A percentile compares a stretch with the other conserved stretches of the same genome.
Evolutionary conservation across 163 green algal genomes (phyloP).

Genomic region (Coccomyxa subellipsoidea): DNA sequence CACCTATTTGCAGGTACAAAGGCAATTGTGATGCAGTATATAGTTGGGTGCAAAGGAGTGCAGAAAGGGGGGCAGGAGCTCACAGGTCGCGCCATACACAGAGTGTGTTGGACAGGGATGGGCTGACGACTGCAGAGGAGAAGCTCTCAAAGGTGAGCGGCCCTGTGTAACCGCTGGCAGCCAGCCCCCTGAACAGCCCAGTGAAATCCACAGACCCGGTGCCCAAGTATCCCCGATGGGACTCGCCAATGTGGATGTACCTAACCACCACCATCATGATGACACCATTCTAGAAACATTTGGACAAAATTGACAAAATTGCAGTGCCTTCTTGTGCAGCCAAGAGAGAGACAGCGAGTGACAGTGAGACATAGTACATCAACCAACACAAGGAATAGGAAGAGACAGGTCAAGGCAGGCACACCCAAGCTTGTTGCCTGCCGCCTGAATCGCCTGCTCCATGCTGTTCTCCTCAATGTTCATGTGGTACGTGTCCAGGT

Average conservation of each 20-base stretch:
- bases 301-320: no score
- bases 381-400: no score
- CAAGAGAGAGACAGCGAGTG: no score
- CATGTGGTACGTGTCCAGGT: constrained; percentile 65
- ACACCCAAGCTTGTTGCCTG: constrained; percentile 35
- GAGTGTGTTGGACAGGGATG: constrained; percentile 43
- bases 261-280: constrained; percentile 10
- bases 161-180: constrained; percentile 30
- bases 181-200: constrained; percentile 38
- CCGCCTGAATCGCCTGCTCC: constrained; percentile 33
- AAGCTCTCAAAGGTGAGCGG: constrained; percentile 62
- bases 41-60: no score
- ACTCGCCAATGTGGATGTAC: constrained; percentile 56
- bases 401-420: no score
- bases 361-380: no score
- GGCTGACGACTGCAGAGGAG: constrained; percentile 44
- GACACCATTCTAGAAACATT: no score
- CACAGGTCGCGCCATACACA: constrained; percentile 56
- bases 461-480: constrained; percentile 57
- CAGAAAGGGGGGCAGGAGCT: not conserved
- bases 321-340: no score
- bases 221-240: constrained; percentile 55
- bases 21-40: no score
- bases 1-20: no score
- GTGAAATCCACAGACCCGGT: constrained; percentile 48